phyloP scores from a whole-genome alignment of 164 flowering plant genomes.

The Berberis thunbergii region DNA sequence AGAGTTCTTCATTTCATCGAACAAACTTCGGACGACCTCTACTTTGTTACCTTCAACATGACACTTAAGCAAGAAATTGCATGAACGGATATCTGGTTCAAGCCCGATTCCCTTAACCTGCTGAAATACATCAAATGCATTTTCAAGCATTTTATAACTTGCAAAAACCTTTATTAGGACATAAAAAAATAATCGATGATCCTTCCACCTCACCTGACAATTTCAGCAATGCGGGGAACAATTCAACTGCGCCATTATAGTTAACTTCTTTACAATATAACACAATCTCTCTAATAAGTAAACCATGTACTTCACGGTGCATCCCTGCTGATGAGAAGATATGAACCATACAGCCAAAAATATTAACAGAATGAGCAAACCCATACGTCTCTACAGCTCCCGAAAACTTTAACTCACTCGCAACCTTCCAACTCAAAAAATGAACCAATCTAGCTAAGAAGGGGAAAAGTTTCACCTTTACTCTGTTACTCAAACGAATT shows the following conservation, averaged over 20 bases:
- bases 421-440: constrained; percentile 36
- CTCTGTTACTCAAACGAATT: background rate
- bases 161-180: constrained; percentile 48
- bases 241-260: constrained; percentile 15
- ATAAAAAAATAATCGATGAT: constrained; percentile 17
- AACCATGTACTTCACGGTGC: constrained; percentile 25
- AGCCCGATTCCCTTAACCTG: constrained; percentile 30
- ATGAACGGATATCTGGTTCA: constrained; percentile 17
- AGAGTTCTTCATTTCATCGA: constrained; percentile 37
- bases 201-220: constrained; percentile 7
- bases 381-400: constrained; percentile 27
- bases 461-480: constrained; percentile 4
- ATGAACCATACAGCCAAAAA: constrained; percentile 31
- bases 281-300: constrained; percentile 39
- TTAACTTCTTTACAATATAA: constrained; percentile 18
- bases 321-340: constrained; percentile 36
- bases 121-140: constrained; percentile 34
- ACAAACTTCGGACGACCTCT: constrained; percentile 20
- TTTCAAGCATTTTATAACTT: constrained; percentile 34
- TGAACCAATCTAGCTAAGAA: constrained; percentile 30
- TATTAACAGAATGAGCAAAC: constrained; percentile 28
- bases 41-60: constrained; percentile 27
- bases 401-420: constrained; percentile 22
- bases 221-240: constrained; percentile 24
- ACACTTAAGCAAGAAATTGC: constrained; percentile 58